Evolutionary conservation across 495 filamentous ascomycete genomes (phyloP), one percentile per base, ranked within the genome.

Genomic region (Tirmania nivea): DNA sequence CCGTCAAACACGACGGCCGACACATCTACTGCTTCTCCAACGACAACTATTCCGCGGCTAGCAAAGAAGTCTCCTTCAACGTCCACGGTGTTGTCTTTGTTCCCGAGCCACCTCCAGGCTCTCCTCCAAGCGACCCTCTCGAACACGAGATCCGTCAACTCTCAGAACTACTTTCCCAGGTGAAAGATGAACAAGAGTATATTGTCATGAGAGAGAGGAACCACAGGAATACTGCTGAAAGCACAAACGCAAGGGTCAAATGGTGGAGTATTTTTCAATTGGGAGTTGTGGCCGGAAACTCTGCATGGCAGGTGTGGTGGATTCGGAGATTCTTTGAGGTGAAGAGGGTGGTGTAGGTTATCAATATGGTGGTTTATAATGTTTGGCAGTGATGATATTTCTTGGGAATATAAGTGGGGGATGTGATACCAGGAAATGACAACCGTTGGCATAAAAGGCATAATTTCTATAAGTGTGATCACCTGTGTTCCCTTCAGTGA

Each of bases 181-280:
- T 93, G 60, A 90, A 89, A 69, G 90, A 97, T 67, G 90, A 97
- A 69, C 90, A 97, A 70, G 78, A 83, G 55, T 97, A 97, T 69
- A 97, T 97, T 59, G 84, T 97, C 39, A 72, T 95, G 50, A 79
- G 90, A 56, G 90, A 97, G 70, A 76, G 92, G 57, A 89, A 85
- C 54, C 90, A 97, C 75, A 77, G 90, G 60, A 96, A 97, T 70
- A 97, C 90, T 5, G 90, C 90, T 50, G 90, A 97, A 74, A 94
- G 86, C 76, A 97, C 90, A 54, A 97, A 97, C 68, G 77, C 78
- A 56, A 73, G 90, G 52, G 90, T 97, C 56, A 97, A 97, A 70
- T 97, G 90, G 90, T 97, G 92, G 92, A 95, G 88, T 66, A 76
- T 96, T 56, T 96, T 96, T 69, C 87, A 96, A 69, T 75, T 97